phyloP scores from a whole-genome alignment of 2,329 filamentous ascomycete genomes.

The Verticillium isaacii region DNA sequence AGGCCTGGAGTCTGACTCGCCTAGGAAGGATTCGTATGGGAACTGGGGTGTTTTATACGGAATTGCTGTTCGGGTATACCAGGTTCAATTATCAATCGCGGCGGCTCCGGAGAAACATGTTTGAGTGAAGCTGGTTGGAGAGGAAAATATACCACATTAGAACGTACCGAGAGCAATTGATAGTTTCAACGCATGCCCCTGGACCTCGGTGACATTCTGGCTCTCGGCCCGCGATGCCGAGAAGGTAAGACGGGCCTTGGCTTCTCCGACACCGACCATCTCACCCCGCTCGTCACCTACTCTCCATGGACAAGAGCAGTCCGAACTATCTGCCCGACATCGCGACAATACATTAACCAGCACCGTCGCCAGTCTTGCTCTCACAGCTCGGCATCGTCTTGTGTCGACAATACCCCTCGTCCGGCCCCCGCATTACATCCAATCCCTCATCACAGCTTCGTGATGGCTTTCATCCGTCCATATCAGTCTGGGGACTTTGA shows the following conservation, averaged over 20 bases:
- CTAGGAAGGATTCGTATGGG: not conserved
- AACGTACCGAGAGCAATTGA: conserved; percentile 7
- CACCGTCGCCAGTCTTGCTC: no score
- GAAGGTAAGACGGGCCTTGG: not conserved
- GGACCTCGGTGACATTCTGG: not conserved
- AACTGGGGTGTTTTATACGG: not conserved
- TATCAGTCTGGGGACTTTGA: conserved; percentile 34
- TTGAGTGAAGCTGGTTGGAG: not conserved
- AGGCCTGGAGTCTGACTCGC: conserved; percentile 11
- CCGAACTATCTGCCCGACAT: no score
- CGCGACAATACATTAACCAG: no score
- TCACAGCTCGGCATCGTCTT: no score
- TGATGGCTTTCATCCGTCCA: conserved; percentile 34
- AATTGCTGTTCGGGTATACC: conserved; percentile 6
- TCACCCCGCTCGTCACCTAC: not conserved
- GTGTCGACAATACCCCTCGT: no score
- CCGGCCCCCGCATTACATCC: no score
- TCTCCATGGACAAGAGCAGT: not conserved
- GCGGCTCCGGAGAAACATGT: not conserved
- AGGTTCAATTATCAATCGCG: conserved; percentile 3
- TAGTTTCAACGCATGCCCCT: not conserved
- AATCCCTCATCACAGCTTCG: no score
- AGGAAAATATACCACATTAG: conserved; percentile 9
- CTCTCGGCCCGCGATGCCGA: not conserved
- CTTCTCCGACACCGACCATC: not conserved